These are phyloP conservation scores for Fraxinus platypoda DNA, from an alignment of 305 asterid genomes.

Conservation along the genomic window DNA sequence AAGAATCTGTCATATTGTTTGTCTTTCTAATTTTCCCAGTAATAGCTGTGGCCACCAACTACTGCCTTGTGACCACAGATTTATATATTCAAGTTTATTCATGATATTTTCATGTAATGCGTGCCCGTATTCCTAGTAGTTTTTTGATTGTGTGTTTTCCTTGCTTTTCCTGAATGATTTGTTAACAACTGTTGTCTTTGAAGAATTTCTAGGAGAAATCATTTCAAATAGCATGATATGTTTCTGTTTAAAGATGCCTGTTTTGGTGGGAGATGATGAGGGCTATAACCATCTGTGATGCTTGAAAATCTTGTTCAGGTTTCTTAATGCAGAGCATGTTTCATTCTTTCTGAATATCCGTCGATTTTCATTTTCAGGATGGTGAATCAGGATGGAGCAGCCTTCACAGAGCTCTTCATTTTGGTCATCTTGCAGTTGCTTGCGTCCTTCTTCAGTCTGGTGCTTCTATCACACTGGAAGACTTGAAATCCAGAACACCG, in stretches of 20 bases:
- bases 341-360: constrained; percentile 8
- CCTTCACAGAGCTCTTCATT: constrained; percentile 94
- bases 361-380: constrained; percentile 51
- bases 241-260: constrained; percentile 18
- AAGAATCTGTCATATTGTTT: neutral
- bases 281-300: constrained; percentile 15
- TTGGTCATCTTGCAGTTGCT: constrained; percentile 94
- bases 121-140: neutral
- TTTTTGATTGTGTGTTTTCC: constrained; percentile 1
- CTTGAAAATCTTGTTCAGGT: constrained; percentile 13
- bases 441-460: constrained; percentile 79
- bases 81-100: neutral
- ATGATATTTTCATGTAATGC: neutral
- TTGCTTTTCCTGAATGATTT: neutral
- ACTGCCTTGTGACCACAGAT: neutral
- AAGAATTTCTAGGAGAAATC: neutral
- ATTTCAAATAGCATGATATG: neutral
- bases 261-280: constrained; percentile 17
- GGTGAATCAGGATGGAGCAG: constrained; percentile 99
- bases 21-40: neutral
- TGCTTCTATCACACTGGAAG: constrained; percentile 78
- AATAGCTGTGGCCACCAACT: neutral
- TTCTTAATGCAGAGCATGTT: constrained; percentile 14
- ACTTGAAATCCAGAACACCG: constrained; percentile 77
- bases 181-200: neutral